These are phyloP conservation scores for Rhododendron molle DNA, from an alignment of 148 eudicot genomes.

Conservation along the genomic window DNA sequence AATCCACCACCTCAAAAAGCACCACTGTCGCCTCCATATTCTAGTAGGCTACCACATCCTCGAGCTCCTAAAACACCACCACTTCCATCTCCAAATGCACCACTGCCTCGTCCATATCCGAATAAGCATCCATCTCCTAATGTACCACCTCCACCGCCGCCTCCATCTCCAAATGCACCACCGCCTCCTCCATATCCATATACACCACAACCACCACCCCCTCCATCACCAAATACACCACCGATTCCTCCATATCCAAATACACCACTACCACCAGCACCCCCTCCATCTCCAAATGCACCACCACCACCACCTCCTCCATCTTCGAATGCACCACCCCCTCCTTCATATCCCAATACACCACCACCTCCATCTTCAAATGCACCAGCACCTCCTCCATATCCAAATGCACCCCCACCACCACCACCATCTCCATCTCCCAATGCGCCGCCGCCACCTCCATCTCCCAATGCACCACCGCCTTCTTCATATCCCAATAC, in stretches of 20 bases:
- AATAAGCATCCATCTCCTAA: neutral
- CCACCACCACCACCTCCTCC: constrained; percentile 6
- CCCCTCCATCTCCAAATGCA: constrained; percentile 16
- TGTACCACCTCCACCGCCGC: neutral
- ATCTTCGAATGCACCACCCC: constrained; percentile 22
- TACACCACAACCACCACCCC: constrained; percentile 7
- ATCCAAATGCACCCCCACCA: constrained; percentile 21
- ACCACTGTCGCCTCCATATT: constrained; percentile 1
- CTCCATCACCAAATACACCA: constrained; percentile 19
- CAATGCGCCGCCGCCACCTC: constrained; percentile 6
- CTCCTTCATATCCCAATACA: neutral
- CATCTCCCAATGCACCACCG: constrained; percentile 23
- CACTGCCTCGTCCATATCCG: constrained; percentile 15
- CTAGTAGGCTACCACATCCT: constrained; percentile 5
- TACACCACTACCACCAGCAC: constrained; percentile 18
- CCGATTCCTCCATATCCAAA: constrained; percentile 20
- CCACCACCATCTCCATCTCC: constrained; percentile 21
- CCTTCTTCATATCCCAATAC: neutral
- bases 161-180: constrained; percentile 9
- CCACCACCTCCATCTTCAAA: constrained; percentile 15
- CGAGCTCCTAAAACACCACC: neutral
- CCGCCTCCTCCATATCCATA: constrained; percentile 20
- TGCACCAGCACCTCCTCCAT: constrained; percentile 20
- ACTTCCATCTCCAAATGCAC: neutral
- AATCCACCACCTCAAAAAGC: constrained; percentile 26